Evolutionary conservation across 2,329 filamentous ascomycete genomes (phyloP).

Genomic region (Trichoderma pleuroti): DNA sequence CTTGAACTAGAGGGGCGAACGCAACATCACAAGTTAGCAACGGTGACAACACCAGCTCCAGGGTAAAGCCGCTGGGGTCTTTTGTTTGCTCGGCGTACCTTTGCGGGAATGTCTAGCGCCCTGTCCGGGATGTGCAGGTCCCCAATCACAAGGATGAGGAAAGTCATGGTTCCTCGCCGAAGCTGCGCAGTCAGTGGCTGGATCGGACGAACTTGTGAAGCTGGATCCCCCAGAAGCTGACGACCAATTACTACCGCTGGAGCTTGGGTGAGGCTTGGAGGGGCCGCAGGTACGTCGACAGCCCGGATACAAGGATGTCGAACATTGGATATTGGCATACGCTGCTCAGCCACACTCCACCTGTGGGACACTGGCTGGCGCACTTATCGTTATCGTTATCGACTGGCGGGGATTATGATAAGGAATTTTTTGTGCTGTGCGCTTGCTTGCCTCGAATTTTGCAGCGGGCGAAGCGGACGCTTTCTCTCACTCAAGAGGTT

Average conservation of each 20-base stretch:
- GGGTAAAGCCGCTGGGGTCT: not conserved
- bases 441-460: conserved; percentile 15
- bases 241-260: conserved; percentile 2
- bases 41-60: conserved; percentile 16
- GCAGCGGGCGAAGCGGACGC: not conserved
- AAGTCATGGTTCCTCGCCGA: conserved; percentile 62
- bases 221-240: conserved; percentile 4
- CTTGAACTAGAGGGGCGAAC: conserved; percentile 60
- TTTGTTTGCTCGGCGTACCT: conserved; percentile 52
- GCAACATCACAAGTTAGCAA: conserved; percentile 20
- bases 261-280: conserved; percentile 26
- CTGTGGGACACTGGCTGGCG: too few species aligned
- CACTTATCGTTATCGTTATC: conserved; percentile 10
- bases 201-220: conserved; percentile 8
- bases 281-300: conserved; percentile 27
- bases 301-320: conserved; percentile 31
- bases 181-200: conserved; percentile 3
- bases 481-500: conserved; percentile 8
- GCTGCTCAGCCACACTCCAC: conserved; percentile 10
- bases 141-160: conserved; percentile 86
- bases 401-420: conserved; percentile 21
- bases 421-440: conserved; percentile 20
- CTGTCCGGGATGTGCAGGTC: conserved; percentile 93
- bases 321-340: conserved; percentile 10
- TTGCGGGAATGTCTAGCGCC: conserved; percentile 84